Conservation (phyloP, 768 basidiomycete species). For the Suillus luteus region DNA sequence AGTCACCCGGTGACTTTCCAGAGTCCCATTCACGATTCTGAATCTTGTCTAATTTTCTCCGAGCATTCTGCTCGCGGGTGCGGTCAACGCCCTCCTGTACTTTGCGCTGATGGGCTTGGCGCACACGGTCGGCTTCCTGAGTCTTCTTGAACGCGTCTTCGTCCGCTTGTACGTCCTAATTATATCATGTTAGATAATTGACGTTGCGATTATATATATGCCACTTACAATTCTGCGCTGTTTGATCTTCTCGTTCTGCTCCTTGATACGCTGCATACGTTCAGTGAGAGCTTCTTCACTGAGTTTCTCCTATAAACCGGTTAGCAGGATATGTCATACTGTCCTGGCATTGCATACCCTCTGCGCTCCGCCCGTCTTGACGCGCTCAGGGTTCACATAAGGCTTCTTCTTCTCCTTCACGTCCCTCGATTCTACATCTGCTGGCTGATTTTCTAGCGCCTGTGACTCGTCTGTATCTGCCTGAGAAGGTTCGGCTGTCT, state of each 20-base stretch:
- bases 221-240: constrained; percentile 59
- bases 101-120: constrained; percentile 57
- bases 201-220: constrained; percentile 1
- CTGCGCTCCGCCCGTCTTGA: constrained; percentile 78
- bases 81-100: constrained; percentile 70
- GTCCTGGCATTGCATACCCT: constrained; percentile 47
- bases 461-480: constrained; percentile 21
- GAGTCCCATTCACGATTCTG: constrained; percentile 85
- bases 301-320: constrained; percentile 59
- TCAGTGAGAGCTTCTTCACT: constrained; percentile 67
- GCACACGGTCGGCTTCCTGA: constrained; percentile 63
- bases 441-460: constrained; percentile 19
- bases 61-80: constrained; percentile 76
- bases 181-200: constrained; percentile 11
- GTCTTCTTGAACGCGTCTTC: constrained; percentile 76
- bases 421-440: constrained; percentile 8
- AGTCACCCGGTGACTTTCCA: constrained; percentile 48
- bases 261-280: constrained; percentile 68
- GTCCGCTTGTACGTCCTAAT: constrained; percentile 78
- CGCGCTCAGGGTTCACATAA: constrained; percentile 81
- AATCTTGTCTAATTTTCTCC: constrained; percentile 79
- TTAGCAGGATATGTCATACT: constrained; percentile 4
- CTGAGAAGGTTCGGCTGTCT: constrained; percentile 23
- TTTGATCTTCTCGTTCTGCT: constrained; percentile 78
- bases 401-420: constrained; percentile 63